Percentiles rank a stretch among this genome's conserved stretches.
phyloP scores from a whole-genome alignment of 352 stramenopile genomes.

The Peronospora belbahrii region DNA sequence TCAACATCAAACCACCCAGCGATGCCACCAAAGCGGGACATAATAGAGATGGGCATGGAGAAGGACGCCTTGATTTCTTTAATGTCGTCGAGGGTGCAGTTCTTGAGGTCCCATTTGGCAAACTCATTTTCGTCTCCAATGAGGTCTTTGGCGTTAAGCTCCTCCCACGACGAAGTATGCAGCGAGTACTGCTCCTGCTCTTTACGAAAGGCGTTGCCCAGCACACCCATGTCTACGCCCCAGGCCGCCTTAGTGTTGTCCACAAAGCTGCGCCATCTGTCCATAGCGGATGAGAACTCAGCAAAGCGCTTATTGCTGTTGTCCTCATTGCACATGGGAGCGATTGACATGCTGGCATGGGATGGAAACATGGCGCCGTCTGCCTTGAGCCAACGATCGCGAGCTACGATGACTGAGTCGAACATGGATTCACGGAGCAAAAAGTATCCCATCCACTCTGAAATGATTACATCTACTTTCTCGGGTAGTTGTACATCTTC shows the following conservation, averaged over 20 bases:
- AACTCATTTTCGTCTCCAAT: slow-evolving; percentile 83
- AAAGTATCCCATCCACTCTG: slow-evolving; percentile 99
- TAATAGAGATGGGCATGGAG: slow-evolving; percentile 78
- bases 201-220: slow-evolving; percentile 83
- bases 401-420: slow-evolving; percentile 94
- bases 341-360: slow-evolving; percentile 96
- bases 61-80: slow-evolving; percentile 66
- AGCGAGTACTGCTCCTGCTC: slow-evolving; percentile 86
- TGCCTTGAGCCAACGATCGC: slow-evolving; percentile 95
- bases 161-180: slow-evolving; percentile 76
- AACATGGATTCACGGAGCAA: slow-evolving; percentile 99
- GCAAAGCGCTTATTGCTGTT: slow-evolving; percentile 80
- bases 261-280: slow-evolving; percentile 77
- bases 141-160: slow-evolving; percentile 66
- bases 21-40: slow-evolving; percentile 89
- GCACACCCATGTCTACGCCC: slow-evolving; percentile 94
- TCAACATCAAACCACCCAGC: slow-evolving; percentile 99
- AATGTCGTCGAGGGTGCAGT: slow-evolving; percentile 78
- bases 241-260: slow-evolving; percentile 92
- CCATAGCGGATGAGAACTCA: slow-evolving; percentile 82
- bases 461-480: slow-evolving; percentile 99
- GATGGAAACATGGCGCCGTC: slow-evolving; percentile 98
- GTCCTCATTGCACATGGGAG: slow-evolving; percentile 93
- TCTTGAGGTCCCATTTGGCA: slow-evolving; percentile 75
- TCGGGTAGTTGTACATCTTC: slow-evolving; percentile 96